These are phyloP conservation scores for Rhodotorula diobovata DNA, from an alignment of 768 basidiomycete species.

Conservation along the genomic window DNA sequence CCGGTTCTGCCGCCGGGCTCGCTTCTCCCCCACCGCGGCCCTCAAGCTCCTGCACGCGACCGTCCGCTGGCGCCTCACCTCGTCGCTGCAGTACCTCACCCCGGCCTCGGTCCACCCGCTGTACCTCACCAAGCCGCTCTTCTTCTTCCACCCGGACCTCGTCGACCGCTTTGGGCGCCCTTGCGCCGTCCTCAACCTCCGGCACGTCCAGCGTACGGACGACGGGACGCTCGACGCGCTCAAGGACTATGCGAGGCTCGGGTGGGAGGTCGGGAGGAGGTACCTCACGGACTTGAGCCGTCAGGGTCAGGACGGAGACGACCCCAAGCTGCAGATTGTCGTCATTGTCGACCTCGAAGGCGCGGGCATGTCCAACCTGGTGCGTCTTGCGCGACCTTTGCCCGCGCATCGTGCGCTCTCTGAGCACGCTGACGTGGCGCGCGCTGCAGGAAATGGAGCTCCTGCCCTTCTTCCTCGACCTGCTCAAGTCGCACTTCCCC, in stretches of 20 bases:
- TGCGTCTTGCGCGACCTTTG: too few relatives aligned
- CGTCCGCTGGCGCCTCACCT: slow-evolving; percentile 34
- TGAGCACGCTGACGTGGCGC: background rate
- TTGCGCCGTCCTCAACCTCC: slow-evolving; percentile 38
- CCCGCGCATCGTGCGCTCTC: too few relatives aligned
- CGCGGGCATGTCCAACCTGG: slow-evolving; percentile 38
- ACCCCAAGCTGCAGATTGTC: slow-evolving; percentile 39
- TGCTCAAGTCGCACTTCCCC: slow-evolving; percentile 41
- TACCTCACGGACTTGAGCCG: slow-evolving; percentile 35
- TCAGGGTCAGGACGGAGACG: background rate
- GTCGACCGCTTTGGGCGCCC: slow-evolving; percentile 40
- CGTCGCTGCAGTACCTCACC: slow-evolving; percentile 21
- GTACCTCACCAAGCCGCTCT: slow-evolving; percentile 34
- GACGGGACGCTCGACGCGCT: slow-evolving; percentile 39
- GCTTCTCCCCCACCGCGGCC: slow-evolving; percentile 23
- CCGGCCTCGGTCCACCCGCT: slow-evolving; percentile 18
- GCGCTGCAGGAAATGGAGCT: slow-evolving; percentile 41
- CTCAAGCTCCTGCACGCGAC: slow-evolving; percentile 37
- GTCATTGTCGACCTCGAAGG: slow-evolving; percentile 41
- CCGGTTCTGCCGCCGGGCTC: slow-evolving; percentile 40
- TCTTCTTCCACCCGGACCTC: slow-evolving; percentile 42
- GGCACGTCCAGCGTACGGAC: slow-evolving; percentile 32
- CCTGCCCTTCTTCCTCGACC: slow-evolving; percentile 42
- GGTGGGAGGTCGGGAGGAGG: slow-evolving; percentile 38
- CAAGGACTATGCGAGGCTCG: slow-evolving; percentile 37